Evolutionary conservation across 768 basidiomycete species (phyloP), one percentile per base, ranked within the genome.

Genomic region (Lactarius deliciosus): DNA sequence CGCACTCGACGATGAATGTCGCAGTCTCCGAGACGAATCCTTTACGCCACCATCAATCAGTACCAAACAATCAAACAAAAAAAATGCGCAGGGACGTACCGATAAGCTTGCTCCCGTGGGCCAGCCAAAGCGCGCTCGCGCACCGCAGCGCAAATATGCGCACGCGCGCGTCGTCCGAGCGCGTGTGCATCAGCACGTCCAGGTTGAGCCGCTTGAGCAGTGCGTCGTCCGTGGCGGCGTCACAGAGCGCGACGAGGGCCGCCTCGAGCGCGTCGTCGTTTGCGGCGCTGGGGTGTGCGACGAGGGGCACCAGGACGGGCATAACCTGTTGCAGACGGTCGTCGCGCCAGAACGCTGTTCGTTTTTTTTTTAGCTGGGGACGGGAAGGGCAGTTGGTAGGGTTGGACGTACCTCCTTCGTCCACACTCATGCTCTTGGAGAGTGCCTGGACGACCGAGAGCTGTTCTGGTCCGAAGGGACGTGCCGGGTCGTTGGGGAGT

Each of bases 301-400:
- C 25, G 53, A 68, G 66, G 3, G 66, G 32, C 34, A 64, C 34
- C 41, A 68, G 40, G 53, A 60, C 54, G 41, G 83, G 76, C 6
- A 85, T 75, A 8, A 96, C 78, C 62, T 85, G 83, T 9, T 85
- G 82, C 28, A 93, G 75, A 69, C 89, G 90, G 73, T 92, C 88
- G 68, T 92, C 90, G 3, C 91, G 86, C 96, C 96, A 98, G 82
- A 92, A 97, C 11, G 81, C 95, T 96, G 28, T 34, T 34, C 0
- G 3, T 3, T 34, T 8, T 28, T 55, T 61, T 30, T 32, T 20
- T 57, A 69, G 40, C 32, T 55, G 38, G n/a, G 32, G n/a, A n/a
- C n/a, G n/a, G n/a, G n/a, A n/a, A n/a, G n/a, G 40, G 32, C 25
- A 2, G 25, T 8, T 20, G 15, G 50, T 53, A 13, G 5, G 36